These are phyloP conservation scores for Bacidia rubella DNA, from an alignment of 495 filamentous ascomycete genomes.

Conservation along the genomic window DNA sequence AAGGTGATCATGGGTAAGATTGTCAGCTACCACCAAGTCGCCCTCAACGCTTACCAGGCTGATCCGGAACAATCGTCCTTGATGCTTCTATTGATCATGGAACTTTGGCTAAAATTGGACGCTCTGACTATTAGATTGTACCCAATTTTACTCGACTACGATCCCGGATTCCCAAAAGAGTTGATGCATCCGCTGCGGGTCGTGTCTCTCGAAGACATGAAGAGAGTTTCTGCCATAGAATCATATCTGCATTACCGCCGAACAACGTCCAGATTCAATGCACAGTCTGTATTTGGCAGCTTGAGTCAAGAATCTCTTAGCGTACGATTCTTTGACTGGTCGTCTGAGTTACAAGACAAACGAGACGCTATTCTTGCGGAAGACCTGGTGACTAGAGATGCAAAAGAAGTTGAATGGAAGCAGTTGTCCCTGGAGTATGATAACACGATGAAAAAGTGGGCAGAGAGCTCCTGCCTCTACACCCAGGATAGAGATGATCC, in stretches of 20 bases:
- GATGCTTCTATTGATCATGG: constrained; percentile 46
- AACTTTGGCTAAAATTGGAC: constrained; percentile 39
- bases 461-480: constrained; percentile 20
- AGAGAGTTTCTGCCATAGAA: constrained; percentile 34
- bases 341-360: not conserved
- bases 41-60: constrained; percentile 28
- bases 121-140: constrained; percentile 30
- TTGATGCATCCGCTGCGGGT: constrained; percentile 39
- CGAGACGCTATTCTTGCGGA: not conserved
- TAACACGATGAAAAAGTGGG: constrained; percentile 23
- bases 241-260: constrained; percentile 30
- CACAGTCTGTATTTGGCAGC: constrained; percentile 11
- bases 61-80: constrained; percentile 37
- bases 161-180: constrained; percentile 35
- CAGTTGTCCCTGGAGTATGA: constrained; percentile 26
- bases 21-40: constrained; percentile 20
- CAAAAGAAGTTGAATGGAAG: constrained; percentile 30
- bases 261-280: too few relatives aligned
- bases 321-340: not conserved
- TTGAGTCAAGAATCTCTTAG: not conserved
- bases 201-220: constrained; percentile 28
- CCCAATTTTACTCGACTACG: constrained; percentile 36
- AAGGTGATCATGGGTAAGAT: constrained; percentile 18
- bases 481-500: constrained; percentile 9
- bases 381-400: not conserved